A percentile compares a stretch with the other conserved stretches of the same genome.
phyloP scores from a whole-genome alignment of 495 filamentous ascomycete species.

The Penicillium riverlandense region DNA sequence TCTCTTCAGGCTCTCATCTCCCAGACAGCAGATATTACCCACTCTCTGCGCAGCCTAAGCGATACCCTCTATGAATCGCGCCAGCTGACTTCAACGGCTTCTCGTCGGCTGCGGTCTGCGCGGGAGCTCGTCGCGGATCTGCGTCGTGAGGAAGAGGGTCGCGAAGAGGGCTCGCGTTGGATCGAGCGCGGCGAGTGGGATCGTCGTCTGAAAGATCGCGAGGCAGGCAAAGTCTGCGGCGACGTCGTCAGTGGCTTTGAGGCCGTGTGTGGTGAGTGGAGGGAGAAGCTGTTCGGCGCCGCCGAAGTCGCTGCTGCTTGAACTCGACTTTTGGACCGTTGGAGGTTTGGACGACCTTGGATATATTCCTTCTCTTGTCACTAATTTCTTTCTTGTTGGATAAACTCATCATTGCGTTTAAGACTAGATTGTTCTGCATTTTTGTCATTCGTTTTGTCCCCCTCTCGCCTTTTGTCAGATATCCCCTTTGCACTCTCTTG shows the following conservation, averaged over 20 bases:
- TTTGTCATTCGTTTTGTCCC: not conserved
- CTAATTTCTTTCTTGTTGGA: not conserved
- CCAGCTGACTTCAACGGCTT: conserved; percentile 74
- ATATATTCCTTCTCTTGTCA: not conserved
- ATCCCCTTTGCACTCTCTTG: not conserved
- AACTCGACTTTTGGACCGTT: conserved; percentile 3
- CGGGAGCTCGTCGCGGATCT: conserved; percentile 79
- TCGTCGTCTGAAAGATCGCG: conserved; percentile 60
- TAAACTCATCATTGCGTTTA: not conserved
- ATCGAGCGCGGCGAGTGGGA: conserved; percentile 76
- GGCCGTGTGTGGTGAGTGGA: conserved; percentile 65
- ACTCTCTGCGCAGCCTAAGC: conserved; percentile 75
- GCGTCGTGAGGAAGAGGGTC: conserved; percentile 69
- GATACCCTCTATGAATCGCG: conserved; percentile 93
- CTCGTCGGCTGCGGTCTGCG: conserved; percentile 64
- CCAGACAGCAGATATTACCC: conserved; percentile 66
- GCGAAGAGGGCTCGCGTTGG: conserved; percentile 75
- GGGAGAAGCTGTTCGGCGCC: conserved; percentile 46
- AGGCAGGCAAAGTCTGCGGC: conserved; percentile 70
- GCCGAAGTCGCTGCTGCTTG: conserved; percentile 31
- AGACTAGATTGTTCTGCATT: not conserved
- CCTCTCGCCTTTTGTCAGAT: not conserved
- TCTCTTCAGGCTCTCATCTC: conserved; percentile 47
- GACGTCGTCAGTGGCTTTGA: conserved; percentile 92
- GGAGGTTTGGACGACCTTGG: not conserved